Percentiles rank a stretch among this genome's conserved stretches.
phyloP scores from a whole-genome alignment of 2,329 filamentous ascomycete genomes.

The Penicillium sp. region DNA sequence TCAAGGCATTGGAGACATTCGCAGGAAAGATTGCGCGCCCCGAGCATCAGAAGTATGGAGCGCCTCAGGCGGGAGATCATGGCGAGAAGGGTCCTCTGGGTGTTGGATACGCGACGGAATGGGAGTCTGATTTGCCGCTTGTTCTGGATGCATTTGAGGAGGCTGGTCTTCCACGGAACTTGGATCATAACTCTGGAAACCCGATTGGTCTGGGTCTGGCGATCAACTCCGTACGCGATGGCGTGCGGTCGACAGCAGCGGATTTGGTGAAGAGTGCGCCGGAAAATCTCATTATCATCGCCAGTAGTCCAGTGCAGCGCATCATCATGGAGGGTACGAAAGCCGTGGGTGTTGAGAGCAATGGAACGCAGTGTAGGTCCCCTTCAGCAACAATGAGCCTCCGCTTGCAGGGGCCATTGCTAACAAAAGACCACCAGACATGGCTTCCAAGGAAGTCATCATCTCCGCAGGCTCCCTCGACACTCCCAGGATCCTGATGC shows the following conservation, averaged over 20 bases:
- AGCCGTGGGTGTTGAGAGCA: conserved; percentile 49
- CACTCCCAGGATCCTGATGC: conserved; percentile 47
- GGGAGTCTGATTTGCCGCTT: conserved; percentile 52
- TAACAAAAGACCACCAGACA: conserved; percentile 20
- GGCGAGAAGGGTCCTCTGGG: conserved; percentile 53
- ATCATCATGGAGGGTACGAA: conserved; percentile 52
- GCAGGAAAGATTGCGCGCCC: conserved; percentile 45
- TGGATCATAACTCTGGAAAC: conserved; percentile 61
- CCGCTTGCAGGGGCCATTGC: background rate
- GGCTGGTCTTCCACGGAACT: conserved; percentile 53
- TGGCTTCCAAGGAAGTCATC: conserved; percentile 44
- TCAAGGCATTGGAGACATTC: conserved; percentile 58
- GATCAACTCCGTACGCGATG: conserved; percentile 54
- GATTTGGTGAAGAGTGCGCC: conserved; percentile 52
- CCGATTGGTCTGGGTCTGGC: conserved; percentile 58
- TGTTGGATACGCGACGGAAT: conserved; percentile 52
- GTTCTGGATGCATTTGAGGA: conserved; percentile 53
- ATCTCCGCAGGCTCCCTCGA: conserved; percentile 44
- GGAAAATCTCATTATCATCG: conserved; percentile 57
- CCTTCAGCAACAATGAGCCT: background rate
- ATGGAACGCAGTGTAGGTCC: conserved; percentile 44
- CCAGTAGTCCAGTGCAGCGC: conserved; percentile 51
- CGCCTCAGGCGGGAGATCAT: conserved; percentile 50
- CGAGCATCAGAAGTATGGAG: conserved; percentile 50
- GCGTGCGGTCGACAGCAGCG: conserved; percentile 53